phyloP scores from a whole-genome alignment of 768 basidiomycete species.

The Psilocybe cyanescens region DNA sequence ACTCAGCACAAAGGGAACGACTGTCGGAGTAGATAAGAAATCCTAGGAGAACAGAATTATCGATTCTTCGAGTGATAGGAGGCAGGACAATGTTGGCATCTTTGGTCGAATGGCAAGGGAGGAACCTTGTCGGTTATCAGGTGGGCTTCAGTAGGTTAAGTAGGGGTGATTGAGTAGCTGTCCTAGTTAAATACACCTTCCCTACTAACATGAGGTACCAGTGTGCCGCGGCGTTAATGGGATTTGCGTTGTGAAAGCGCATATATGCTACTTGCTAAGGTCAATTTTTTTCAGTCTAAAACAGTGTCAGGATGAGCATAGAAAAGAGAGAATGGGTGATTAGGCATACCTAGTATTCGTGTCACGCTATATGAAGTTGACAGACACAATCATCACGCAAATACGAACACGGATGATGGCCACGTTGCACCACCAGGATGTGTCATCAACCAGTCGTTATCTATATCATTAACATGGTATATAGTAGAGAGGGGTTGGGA shows the following conservation, averaged over 20 bases:
- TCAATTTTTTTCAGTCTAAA: neutral
- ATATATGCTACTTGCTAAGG: neutral
- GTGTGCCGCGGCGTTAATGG: slow-evolving; percentile 15
- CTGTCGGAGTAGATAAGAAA: neutral
- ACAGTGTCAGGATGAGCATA: too few relatives aligned
- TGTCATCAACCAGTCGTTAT: too few relatives aligned
- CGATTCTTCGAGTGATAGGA: neutral
- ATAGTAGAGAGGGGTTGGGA: too few relatives aligned
- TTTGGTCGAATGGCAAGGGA: neutral
- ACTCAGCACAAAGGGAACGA: neutral
- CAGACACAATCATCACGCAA: too few relatives aligned
- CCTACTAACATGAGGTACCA: slow-evolving; percentile 19
- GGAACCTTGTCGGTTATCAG: neutral
- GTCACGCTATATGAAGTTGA: too few relatives aligned
- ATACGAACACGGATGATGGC: too few relatives aligned
- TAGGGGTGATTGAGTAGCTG: neutral
- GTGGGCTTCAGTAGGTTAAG: neutral
- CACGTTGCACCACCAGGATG: too few relatives aligned
- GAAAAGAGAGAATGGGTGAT: too few relatives aligned
- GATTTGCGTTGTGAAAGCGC: neutral
- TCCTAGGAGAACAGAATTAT: neutral
- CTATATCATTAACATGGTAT: too few relatives aligned
- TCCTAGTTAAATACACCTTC: slow-evolving; percentile 13
- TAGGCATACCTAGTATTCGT: too few relatives aligned
- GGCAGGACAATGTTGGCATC: neutral